Conservation (phyloP, 2,329 filamentous ascomycete species). For the Hymenoscyphus salicellus region DNA sequence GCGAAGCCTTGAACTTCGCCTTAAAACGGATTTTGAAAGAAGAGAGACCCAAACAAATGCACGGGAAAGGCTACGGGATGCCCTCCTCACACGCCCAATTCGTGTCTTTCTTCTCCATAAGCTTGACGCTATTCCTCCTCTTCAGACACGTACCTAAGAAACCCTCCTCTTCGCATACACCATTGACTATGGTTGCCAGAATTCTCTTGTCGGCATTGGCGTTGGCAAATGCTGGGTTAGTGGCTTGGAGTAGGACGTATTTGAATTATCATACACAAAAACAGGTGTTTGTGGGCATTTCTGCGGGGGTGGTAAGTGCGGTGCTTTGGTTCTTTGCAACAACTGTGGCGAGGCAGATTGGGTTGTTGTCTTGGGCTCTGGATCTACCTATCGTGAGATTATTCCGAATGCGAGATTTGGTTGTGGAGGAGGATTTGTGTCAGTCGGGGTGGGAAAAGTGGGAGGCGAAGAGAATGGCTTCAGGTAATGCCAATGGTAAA, state of each 20-base stretch:
- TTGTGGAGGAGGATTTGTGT: constrained; percentile 81
- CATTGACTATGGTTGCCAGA: constrained; percentile 62
- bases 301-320: constrained; percentile 68
- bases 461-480: constrained; percentile 49
- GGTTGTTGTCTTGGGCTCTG: constrained; percentile 70
- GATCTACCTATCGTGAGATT: constrained; percentile 62
- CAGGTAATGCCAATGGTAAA: constrained; percentile 34
- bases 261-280: constrained; percentile 85
- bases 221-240: constrained; percentile 59
- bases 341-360: constrained; percentile 60
- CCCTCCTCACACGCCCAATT: constrained; percentile 94
- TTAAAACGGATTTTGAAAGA: constrained; percentile 91
- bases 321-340: constrained; percentile 76
- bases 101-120: constrained; percentile 84
- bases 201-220: constrained; percentile 52
- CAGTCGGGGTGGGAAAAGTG: constrained; percentile 94
- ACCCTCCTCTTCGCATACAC: constrained; percentile 42
- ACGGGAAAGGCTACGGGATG: constrained; percentile 96
- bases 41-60: constrained; percentile 77
- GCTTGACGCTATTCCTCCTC: constrained; percentile 78
- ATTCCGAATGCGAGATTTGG: constrained; percentile 75
- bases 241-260: constrained; percentile 83
- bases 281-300: constrained; percentile 80
- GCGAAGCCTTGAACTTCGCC: constrained; percentile 85
- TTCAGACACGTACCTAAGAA: constrained; percentile 67